These are phyloP conservation scores for Exserohilum turcica DNA, from an alignment of 2,329 filamentous ascomycete genomes.

Conservation along the genomic window DNA sequence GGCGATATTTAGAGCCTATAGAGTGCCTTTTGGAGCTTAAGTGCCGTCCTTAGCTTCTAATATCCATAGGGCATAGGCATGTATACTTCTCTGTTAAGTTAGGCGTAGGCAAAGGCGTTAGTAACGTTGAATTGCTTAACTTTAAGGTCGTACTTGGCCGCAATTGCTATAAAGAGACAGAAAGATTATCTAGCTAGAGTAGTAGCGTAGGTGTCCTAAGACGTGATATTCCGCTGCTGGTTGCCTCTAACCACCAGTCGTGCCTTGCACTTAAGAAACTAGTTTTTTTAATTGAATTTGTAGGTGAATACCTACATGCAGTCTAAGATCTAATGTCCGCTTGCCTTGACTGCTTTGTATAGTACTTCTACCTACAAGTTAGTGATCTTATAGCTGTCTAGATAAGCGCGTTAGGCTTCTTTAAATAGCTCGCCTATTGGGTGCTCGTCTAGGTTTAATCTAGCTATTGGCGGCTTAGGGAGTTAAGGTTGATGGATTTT, in stretches of 20 bases:
- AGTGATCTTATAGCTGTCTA: neutral
- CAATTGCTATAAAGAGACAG: slow-evolving; percentile 22
- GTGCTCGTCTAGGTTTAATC: neutral
- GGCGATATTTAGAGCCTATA: neutral
- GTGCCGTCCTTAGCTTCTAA: neutral
- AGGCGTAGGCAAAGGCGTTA: slow-evolving; percentile 27
- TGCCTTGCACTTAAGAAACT: slow-evolving; percentile 18
- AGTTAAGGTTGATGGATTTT: neutral
- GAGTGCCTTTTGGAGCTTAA: neutral
- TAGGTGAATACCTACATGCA: slow-evolving; percentile 15
- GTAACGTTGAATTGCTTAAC: slow-evolving; percentile 22
- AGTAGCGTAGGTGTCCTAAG: slow-evolving; percentile 1
- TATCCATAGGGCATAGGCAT: neutral
- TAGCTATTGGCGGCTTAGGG: neutral
- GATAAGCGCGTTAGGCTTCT: neutral
- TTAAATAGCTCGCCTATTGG: neutral
- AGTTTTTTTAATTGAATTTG: slow-evolving; percentile 8
- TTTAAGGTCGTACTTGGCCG: slow-evolving; percentile 21
- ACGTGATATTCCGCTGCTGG: slow-evolving; percentile 12
- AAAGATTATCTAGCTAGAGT: slow-evolving; percentile 8
- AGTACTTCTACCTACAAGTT: neutral
- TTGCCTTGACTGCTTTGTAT: neutral
- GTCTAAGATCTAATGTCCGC: slow-evolving; percentile 7
- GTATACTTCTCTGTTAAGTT: slow-evolving; percentile 9
- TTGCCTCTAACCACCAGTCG: slow-evolving; percentile 19